Conservation (phyloP, 2,329 filamentous ascomycete genomes). For the Helotiales sp. region DNA sequence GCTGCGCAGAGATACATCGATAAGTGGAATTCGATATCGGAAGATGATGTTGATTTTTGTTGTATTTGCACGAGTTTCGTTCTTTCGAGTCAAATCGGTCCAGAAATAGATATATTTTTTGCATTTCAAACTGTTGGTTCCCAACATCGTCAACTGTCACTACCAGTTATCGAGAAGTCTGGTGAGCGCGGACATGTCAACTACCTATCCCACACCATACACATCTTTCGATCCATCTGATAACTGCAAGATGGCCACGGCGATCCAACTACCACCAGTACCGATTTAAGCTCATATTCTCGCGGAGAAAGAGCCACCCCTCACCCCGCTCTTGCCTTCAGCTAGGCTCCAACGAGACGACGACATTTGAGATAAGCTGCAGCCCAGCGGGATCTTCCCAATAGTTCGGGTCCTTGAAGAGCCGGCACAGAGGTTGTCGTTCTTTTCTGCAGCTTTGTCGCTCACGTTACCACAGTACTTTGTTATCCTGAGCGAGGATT, state of each 20-base stretch:
- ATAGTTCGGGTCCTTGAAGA: constrained; percentile 3
- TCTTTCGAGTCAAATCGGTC: background rate
- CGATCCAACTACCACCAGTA: background rate
- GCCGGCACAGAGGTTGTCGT: constrained; percentile 3
- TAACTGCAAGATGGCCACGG: background rate
- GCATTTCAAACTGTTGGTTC: background rate
- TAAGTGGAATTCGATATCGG: background rate
- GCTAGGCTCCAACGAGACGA: constrained; percentile 1
- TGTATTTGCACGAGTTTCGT: background rate
- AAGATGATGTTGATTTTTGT: background rate
- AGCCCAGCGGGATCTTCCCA: background rate
- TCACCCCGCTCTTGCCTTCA: background rate
- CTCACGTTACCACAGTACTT: background rate
- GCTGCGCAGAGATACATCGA: no score
- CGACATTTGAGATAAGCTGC: background rate
- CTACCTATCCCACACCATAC: background rate
- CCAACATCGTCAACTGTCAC: background rate
- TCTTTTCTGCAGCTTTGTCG: background rate
- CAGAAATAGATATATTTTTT: no score
- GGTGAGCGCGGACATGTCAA: background rate
- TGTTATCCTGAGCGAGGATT: background rate
- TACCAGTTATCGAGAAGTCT: background rate
- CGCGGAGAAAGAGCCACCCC: constrained; percentile 3
- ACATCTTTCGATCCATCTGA: background rate
- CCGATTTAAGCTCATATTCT: background rate